Conservation (phyloP, 306 rosid genomes). For the Bauhinia variegata region DNA sequence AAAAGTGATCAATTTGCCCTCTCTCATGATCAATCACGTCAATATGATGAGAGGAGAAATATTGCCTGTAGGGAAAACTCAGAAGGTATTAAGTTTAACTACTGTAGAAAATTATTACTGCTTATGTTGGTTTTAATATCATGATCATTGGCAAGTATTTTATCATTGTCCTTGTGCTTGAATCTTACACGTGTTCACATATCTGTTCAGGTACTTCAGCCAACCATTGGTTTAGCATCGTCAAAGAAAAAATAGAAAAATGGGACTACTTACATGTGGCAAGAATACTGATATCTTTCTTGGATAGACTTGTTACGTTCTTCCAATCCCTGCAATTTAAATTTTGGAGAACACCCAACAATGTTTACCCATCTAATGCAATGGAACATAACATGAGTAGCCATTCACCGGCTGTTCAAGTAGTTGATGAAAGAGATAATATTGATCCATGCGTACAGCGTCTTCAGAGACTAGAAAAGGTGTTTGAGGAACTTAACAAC, state of each 20-base stretch:
- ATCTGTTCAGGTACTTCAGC: slow-evolving; percentile 54
- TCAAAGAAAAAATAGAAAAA: slow-evolving; percentile 60
- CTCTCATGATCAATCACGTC: slow-evolving; percentile 42
- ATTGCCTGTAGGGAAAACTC: slow-evolving; percentile 42
- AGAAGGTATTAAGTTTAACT: slow-evolving; percentile 69
- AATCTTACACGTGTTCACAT: slow-evolving; percentile 16
- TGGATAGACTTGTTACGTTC: slow-evolving; percentile 57
- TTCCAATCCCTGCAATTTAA: slow-evolving; percentile 51
- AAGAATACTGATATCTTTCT: slow-evolving; percentile 53
- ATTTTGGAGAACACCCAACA: slow-evolving; percentile 67
- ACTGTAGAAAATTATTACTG: slow-evolving; percentile 13
- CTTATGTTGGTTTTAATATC: slow-evolving; percentile 15
- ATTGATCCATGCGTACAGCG: slow-evolving; percentile 73
- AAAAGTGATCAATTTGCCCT: slow-evolving; percentile 40
- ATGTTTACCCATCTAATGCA: slow-evolving; percentile 60
- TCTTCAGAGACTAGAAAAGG: slow-evolving; percentile 75
- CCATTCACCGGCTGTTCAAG: slow-evolving; percentile 55
- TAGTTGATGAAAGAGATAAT: slow-evolving; percentile 55
- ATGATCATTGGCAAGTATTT: slow-evolving; percentile 22
- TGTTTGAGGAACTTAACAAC: slow-evolving; percentile 60
- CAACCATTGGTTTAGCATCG: slow-evolving; percentile 42
- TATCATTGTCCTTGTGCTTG: slow-evolving; percentile 13
- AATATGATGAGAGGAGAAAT: slow-evolving; percentile 35
- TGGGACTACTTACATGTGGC: slow-evolving; percentile 45
- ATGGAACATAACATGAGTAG: slow-evolving; percentile 41